These are phyloP conservation scores for Amanita fuliginea DNA, from an alignment of 768 basidiomycete genomes.

Conservation along the genomic window DNA sequence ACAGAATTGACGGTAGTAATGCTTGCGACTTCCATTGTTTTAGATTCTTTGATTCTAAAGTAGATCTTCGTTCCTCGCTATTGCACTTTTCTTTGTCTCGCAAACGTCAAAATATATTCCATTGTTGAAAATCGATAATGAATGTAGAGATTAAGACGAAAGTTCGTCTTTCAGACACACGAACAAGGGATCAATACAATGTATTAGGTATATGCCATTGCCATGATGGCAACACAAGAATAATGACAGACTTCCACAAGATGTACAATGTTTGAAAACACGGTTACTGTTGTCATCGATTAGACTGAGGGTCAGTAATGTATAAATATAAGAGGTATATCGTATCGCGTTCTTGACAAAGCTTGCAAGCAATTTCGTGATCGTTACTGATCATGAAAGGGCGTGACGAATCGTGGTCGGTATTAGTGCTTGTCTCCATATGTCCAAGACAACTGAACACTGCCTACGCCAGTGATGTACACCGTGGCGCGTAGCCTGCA, in stretches of 20 bases:
- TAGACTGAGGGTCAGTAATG: constrained; percentile 1
- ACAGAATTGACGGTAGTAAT: constrained; percentile 8
- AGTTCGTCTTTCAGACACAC: background rate
- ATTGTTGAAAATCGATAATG: no score
- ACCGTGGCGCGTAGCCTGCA: constrained; percentile 73
- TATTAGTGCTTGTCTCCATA: constrained; percentile 36
- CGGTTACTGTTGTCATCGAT: background rate
- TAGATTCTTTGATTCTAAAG: background rate
- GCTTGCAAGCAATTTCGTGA: background rate
- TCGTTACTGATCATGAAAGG: background rate
- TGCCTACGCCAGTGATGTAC: constrained; percentile 63
- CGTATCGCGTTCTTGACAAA: background rate
- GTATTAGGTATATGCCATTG: constrained; percentile 1
- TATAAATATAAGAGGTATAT: constrained; percentile 3
- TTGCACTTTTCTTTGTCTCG: no score
- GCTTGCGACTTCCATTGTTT: background rate
- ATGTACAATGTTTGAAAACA: constrained; percentile 4
- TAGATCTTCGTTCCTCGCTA: no score
- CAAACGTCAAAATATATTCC: no score
- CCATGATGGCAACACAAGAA: constrained; percentile 3
- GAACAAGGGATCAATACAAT: background rate
- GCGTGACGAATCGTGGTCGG: background rate
- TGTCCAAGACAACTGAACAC: constrained; percentile 69
- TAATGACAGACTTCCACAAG: background rate
- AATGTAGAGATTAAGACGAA: background rate